A percentile compares a stretch with the other conserved stretches of the same genome.
Conservation (phyloP, 2,329 filamentous ascomycete species). For the Cercospora berteroae region DNA sequence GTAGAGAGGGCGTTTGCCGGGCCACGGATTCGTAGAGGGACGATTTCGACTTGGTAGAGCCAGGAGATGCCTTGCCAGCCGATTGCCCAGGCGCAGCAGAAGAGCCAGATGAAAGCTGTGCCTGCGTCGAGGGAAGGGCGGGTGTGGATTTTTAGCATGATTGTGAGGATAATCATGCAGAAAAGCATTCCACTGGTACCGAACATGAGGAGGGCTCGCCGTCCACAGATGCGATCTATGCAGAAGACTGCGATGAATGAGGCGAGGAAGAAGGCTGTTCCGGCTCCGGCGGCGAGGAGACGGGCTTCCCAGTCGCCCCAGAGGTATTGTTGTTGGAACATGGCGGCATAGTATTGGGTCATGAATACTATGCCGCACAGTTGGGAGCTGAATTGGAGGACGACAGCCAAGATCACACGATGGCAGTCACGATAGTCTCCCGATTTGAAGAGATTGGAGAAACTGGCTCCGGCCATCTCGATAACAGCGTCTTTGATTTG, state of each 20-base stretch:
- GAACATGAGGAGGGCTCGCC: conserved; percentile 36
- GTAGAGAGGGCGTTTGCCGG: conserved; percentile 65
- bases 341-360: conserved; percentile 45
- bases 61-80: conserved; percentile 62
- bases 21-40: conserved; percentile 59
- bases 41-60: conserved; percentile 62
- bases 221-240: conserved; percentile 39
- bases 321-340: conserved; percentile 42
- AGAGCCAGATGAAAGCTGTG: conserved; percentile 59
- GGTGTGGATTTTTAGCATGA: conserved; percentile 40
- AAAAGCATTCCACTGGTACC: conserved; percentile 51
- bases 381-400: conserved; percentile 40
- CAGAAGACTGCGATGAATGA: conserved; percentile 51
- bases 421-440: conserved; percentile 38
- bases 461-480: conserved; percentile 41
- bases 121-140: conserved; percentile 44
- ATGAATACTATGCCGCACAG: conserved; percentile 40
- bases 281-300: conserved; percentile 33
- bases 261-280: conserved; percentile 52
- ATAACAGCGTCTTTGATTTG: conserved; percentile 55
- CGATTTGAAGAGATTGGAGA: conserved; percentile 34
- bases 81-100: conserved; percentile 60
- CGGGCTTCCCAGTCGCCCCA: conserved; percentile 35
- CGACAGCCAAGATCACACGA: conserved; percentile 36
- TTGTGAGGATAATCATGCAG: conserved; percentile 62